phyloP scores from a whole-genome alignment of 805 yeast species.

The Torulaspora microellipsoides region DNA sequence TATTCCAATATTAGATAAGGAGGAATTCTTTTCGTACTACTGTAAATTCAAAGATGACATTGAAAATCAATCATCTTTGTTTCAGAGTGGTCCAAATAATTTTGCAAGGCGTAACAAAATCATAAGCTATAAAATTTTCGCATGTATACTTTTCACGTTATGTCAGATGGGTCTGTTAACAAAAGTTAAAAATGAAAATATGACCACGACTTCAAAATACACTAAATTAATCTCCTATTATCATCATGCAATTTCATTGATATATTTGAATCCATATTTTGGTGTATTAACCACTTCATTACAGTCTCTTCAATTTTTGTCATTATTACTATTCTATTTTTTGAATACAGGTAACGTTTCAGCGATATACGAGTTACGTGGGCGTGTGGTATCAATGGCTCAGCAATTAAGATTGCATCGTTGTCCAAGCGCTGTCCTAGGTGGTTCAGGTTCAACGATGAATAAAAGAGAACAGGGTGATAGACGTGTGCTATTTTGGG shows the following conservation, averaged over 20 bases:
- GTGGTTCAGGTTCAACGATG: slow-evolving; percentile 59
- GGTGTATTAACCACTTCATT: slow-evolving; percentile 57
- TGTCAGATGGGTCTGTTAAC: slow-evolving; percentile 31
- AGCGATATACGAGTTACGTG: slow-evolving; percentile 71
- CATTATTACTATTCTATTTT: slow-evolving; percentile 67
- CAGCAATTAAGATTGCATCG: slow-evolving; percentile 81
- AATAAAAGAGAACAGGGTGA: slow-evolving; percentile 73
- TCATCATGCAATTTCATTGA: slow-evolving; percentile 53
- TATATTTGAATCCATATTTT: slow-evolving; percentile 55
- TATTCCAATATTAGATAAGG: slow-evolving; percentile 65
- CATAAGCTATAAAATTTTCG: slow-evolving; percentile 30
- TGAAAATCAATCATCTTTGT: slow-evolving; percentile 7
- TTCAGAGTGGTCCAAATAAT: slow-evolving; percentile 9
- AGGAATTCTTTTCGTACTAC: slow-evolving; percentile 62
- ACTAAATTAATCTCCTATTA: slow-evolving; percentile 40
- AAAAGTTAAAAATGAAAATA: slow-evolving; percentile 21
- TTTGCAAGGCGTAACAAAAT: slow-evolving; percentile 16
- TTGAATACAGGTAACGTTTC: slow-evolving; percentile 68
- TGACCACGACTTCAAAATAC: slow-evolving; percentile 11
- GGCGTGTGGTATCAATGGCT: slow-evolving; percentile 73
- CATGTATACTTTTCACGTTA: slow-evolving; percentile 24
- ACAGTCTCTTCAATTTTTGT: slow-evolving; percentile 62
- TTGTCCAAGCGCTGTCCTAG: slow-evolving; percentile 78
- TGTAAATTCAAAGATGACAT: slow-evolving; percentile 21
- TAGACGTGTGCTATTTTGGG: slow-evolving; percentile 80